phyloP scores from a whole-genome alignment of 495 filamentous ascomycete species.

The Penicillium diatomitis region DNA sequence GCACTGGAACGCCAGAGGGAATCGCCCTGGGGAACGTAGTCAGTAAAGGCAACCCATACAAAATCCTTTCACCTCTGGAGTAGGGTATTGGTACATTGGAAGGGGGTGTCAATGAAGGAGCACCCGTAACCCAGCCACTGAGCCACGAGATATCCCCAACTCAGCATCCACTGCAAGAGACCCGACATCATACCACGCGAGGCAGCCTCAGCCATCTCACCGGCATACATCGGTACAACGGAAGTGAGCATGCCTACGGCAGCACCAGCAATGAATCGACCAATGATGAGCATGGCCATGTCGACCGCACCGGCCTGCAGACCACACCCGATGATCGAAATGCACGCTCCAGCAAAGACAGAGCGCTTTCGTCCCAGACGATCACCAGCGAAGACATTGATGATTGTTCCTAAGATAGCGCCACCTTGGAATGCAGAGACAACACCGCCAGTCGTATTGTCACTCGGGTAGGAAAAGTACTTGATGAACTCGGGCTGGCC shows the following conservation, averaged over 20 bases:
- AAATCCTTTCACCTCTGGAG: background rate
- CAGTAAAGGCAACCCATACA: too few relatives aligned
- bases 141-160: conserved; percentile 36
- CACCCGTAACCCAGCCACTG: conserved; percentile 42
- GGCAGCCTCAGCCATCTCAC: conserved; percentile 18
- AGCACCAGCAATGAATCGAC: conserved; percentile 37
- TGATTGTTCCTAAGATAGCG: conserved; percentile 38
- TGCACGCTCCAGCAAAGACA: conserved; percentile 33
- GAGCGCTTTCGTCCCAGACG: conserved; percentile 32
- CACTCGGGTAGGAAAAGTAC: conserved; percentile 28
- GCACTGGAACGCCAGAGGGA: conserved; percentile 45
- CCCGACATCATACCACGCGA: conserved; percentile 15
- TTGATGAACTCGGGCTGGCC: conserved; percentile 30
- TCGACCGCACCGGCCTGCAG: conserved; percentile 37
- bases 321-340: conserved; percentile 34
- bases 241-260: conserved; percentile 39
- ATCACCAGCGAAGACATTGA: conserved; percentile 33
- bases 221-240: conserved; percentile 34
- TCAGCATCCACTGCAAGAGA: conserved; percentile 30
- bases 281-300: conserved; percentile 40
- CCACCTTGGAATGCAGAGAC: conserved; percentile 37
- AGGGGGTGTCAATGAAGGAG: conserved; percentile 30
- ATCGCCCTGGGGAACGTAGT: conserved; percentile 20
- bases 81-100: conserved; percentile 26
- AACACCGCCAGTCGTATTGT: conserved; percentile 35